These are phyloP conservation scores for Pascua guehoae DNA, from an alignment of 1,284 basidiomycete genomes.

Conservation along the genomic window DNA sequence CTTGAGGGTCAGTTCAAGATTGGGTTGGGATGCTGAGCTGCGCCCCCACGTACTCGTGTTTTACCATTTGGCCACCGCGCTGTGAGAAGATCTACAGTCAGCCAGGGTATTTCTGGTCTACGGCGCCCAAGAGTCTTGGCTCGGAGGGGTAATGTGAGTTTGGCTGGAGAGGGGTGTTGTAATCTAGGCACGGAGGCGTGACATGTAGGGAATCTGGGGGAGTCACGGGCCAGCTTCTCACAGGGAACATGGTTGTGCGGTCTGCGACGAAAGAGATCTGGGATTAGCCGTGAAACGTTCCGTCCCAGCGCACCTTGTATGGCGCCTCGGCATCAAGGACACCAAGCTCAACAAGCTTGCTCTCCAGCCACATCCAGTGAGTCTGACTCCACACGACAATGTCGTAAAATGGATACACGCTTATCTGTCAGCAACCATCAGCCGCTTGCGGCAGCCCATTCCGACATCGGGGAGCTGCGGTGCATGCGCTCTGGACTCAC, in stretches of 20 bases:
- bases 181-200: no score
- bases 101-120: background rate
- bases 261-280: conserved; percentile 62
- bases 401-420: conserved; percentile 75
- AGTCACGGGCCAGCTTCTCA: conserved; percentile 37
- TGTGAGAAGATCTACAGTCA: conserved; percentile 56
- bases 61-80: conserved; percentile 67
- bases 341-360: conserved; percentile 80
- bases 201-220: background rate
- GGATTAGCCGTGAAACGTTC: conserved; percentile 3
- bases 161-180: no score
- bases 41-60: conserved; percentile 56
- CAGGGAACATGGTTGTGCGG: conserved; percentile 82
- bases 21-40: no score
- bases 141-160: no score
- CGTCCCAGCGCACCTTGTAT: conserved; percentile 59
- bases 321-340: conserved; percentile 67
- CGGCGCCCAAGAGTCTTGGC: no score
- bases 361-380: conserved; percentile 86
- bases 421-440: conserved; percentile 5
- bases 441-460: conserved; percentile 16
- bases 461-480: no score
- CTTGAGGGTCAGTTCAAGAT: conserved; percentile 31
- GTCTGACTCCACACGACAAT: conserved; percentile 79
- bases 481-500: conserved; percentile 14